Evolutionary conservation across 2,329 filamentous ascomycete genomes (phyloP).

Genomic region (Delphinella strobiligena): DNA sequence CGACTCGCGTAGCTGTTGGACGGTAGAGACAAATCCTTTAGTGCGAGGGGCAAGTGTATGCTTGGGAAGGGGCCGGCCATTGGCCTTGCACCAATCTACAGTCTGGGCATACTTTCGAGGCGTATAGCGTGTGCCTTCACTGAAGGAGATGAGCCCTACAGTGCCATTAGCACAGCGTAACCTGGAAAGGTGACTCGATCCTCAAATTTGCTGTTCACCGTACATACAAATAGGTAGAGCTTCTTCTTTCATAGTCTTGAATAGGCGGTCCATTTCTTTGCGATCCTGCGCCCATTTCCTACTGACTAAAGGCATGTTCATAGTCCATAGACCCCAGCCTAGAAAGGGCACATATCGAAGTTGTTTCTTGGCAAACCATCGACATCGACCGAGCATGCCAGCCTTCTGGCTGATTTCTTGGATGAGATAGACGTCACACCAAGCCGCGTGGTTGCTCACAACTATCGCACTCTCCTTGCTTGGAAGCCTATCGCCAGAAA

Average conservation of each 20-base stretch:
- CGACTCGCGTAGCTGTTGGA: constrained; percentile 36
- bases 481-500: constrained; percentile 42
- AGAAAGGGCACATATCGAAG: constrained; percentile 48
- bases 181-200: background rate
- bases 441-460: constrained; percentile 48
- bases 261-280: constrained; percentile 45
- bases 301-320: constrained; percentile 53
- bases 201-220: background rate
- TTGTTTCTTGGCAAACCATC: constrained; percentile 51
- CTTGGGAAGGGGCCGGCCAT: constrained; percentile 39
- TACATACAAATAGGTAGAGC: constrained; percentile 44
- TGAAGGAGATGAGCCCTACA: constrained; percentile 52
- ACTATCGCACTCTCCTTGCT: constrained; percentile 47
- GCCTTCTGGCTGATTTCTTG: constrained; percentile 43
- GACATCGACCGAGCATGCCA: constrained; percentile 48
- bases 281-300: constrained; percentile 47
- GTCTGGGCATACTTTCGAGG: constrained; percentile 40
- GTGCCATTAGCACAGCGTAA: background rate
- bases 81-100: constrained; percentile 39
- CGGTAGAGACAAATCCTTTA: constrained; percentile 49
- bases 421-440: constrained; percentile 54
- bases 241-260: constrained; percentile 37
- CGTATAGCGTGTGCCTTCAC: constrained; percentile 51
- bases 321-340: constrained; percentile 53
- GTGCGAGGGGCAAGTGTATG: constrained; percentile 50